These are phyloP conservation scores for Allantophomopsis lycopodina DNA, from an alignment of 2,329 filamentous ascomycete genomes.

Conservation along the genomic window DNA sequence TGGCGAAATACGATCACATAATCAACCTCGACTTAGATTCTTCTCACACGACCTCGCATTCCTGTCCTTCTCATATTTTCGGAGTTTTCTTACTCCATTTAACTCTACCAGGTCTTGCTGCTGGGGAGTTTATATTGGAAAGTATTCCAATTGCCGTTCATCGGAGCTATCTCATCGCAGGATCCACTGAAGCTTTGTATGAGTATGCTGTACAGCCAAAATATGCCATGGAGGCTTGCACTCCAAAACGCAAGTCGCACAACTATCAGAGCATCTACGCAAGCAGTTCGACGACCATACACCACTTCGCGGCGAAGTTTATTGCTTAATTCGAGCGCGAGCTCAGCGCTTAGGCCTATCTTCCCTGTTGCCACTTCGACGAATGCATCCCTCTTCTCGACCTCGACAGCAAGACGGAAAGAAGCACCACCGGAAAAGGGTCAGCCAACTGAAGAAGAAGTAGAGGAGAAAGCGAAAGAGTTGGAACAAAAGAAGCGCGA, in stretches of 20 bases:
- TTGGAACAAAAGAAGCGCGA: slow-evolving; percentile 23
- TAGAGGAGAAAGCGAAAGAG: slow-evolving; percentile 24
- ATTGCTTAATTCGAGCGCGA: slow-evolving; percentile 2
- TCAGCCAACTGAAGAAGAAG: slow-evolving; percentile 22
- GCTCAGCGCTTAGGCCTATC: slow-evolving; percentile 9
- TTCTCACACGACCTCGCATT: too few relatives aligned
- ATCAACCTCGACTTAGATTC: too few relatives aligned
- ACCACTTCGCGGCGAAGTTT: slow-evolving; percentile 6
- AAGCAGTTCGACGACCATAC: slow-evolving; percentile 10
- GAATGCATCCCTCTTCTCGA: slow-evolving; percentile 30
- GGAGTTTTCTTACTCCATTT: too few relatives aligned
- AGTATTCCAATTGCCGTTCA: too few relatives aligned
- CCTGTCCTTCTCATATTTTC: too few relatives aligned
- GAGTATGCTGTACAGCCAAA: slow-evolving; percentile 51
- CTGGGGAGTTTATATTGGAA: too few relatives aligned
- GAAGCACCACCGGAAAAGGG: slow-evolving; percentile 20
- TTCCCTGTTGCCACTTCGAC: slow-evolving; percentile 28
- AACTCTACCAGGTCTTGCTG: too few relatives aligned
- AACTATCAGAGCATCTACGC: slow-evolving; percentile 7
- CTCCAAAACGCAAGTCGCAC: slow-evolving; percentile 15
- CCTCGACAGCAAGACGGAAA: slow-evolving; percentile 35
- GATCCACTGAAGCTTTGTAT: neutral
- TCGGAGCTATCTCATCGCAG: too few relatives aligned
- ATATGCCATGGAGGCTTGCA: slow-evolving; percentile 50
- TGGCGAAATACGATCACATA: too few relatives aligned